These are phyloP conservation scores for Xylaria sp. DNA, from an alignment of 495 filamentous ascomycete species.

Conservation along the genomic window DNA sequence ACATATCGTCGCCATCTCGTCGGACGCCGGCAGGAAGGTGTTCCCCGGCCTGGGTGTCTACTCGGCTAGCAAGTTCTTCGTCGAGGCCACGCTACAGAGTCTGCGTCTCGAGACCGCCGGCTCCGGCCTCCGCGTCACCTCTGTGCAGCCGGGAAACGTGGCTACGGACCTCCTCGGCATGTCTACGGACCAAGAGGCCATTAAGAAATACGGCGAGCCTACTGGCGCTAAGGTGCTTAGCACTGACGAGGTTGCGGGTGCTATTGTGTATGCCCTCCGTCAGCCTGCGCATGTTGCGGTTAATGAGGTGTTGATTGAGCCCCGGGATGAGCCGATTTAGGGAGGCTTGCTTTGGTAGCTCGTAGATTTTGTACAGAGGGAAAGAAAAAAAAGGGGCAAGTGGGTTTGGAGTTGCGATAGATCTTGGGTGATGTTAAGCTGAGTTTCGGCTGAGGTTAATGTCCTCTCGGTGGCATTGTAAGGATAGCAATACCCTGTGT, in stretches of 20 bases:
- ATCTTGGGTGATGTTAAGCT: neutral
- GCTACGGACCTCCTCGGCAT: constrained; percentile 68
- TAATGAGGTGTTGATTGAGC: constrained; percentile 76
- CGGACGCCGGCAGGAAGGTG: constrained; percentile 72
- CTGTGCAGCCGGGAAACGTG: constrained; percentile 71
- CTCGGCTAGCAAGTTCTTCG: constrained; percentile 75
- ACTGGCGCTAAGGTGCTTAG: constrained; percentile 69
- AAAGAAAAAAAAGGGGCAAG: neutral
- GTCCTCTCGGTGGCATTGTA: neutral
- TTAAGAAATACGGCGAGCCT: constrained; percentile 74
- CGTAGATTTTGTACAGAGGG: neutral
- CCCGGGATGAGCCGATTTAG: constrained; percentile 72
- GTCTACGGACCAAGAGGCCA: constrained; percentile 69
- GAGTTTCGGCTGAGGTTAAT: neutral
- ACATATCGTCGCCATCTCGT: constrained; percentile 74
- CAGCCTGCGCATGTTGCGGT: constrained; percentile 72
- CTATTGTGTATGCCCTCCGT: constrained; percentile 68
- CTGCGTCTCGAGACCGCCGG: constrained; percentile 72
- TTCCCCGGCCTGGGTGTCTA: constrained; percentile 78
- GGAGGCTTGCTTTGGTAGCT: neutral
- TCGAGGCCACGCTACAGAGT: constrained; percentile 71
- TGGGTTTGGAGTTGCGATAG: neutral
- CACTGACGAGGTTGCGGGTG: constrained; percentile 66
- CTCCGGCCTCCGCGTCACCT: constrained; percentile 66
- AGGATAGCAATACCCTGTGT: neutral